These are phyloP conservation scores for Acanthamoeba sp. DNA, from an alignment of 208 protist genomes.

Conservation along the genomic window DNA sequence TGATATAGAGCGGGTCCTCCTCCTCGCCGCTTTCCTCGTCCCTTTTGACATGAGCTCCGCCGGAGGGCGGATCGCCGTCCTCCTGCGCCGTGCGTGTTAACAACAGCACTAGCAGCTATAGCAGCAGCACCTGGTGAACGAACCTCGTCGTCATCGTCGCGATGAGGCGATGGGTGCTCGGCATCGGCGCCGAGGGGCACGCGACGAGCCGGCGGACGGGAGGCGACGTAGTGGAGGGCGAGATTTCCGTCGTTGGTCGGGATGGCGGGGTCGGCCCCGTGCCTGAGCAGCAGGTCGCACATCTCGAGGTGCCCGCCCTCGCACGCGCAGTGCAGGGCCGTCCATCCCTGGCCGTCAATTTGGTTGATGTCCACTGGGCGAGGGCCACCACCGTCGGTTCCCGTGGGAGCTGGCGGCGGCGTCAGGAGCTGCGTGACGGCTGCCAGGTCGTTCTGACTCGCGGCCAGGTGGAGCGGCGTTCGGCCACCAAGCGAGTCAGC, in stretches of 20 bases:
- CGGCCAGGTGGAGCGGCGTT: conserved; percentile 37
- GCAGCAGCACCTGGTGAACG: no score
- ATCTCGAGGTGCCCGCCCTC: conserved; percentile 44
- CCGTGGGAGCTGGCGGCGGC: not conserved
- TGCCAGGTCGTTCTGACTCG: not conserved
- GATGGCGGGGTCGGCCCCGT: conserved; percentile 35
- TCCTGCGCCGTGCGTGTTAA: no score
- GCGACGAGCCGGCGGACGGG: not conserved
- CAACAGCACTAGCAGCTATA: no score
- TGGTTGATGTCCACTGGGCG: conserved; percentile 7
- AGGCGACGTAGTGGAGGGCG: conserved; percentile 65
- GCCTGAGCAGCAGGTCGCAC: conserved; percentile 19
- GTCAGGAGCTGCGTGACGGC: not conserved
- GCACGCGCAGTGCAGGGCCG: conserved; percentile 63
- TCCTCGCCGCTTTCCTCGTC: conserved; percentile 3
- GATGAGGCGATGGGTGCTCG: not conserved
- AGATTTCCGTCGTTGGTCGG: conserved; percentile 64
- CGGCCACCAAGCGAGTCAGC: not conserved
- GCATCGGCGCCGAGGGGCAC: not conserved
- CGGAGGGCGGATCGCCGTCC: not conserved
- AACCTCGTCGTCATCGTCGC: not conserved
- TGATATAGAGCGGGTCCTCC: conserved; percentile 55
- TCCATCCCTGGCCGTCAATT: conserved; percentile 59
- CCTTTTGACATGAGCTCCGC: not conserved
- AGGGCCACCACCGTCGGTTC: not conserved